Conservation (phyloP, 1,139 yeast species). For the Hanseniaspora gamundiae region DNA sequence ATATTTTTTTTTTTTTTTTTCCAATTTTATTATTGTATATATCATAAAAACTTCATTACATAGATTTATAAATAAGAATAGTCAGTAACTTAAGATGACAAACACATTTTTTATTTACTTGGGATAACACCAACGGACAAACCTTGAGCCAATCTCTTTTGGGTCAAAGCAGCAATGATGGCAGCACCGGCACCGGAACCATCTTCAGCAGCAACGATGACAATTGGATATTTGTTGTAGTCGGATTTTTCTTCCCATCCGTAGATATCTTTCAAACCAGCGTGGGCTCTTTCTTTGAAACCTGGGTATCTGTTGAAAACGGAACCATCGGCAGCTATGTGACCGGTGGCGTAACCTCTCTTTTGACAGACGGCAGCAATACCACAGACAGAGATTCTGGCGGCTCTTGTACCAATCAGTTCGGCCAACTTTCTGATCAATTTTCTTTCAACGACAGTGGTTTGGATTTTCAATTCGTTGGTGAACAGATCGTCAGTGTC, state of each 20-base stretch:
- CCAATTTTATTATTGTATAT: too few relatives aligned
- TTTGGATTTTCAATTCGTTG: conserved; percentile 42
- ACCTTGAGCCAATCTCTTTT: conserved; percentile 59
- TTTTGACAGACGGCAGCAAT: conserved; percentile 89
- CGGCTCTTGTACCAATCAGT: conserved; percentile 82
- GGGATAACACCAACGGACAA: conserved; percentile 53
- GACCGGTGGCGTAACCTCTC: conserved; percentile 66
- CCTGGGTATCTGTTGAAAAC: conserved; percentile 89
- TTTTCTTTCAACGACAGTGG: conserved; percentile 72
- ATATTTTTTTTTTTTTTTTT: too few relatives aligned
- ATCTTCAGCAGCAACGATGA: conserved; percentile 85
- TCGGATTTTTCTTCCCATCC: conserved; percentile 47
- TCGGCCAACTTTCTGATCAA: conserved; percentile 75
- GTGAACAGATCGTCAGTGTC: conserved; percentile 62
- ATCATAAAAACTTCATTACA: background rate
- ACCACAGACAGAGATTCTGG: conserved; percentile 89
- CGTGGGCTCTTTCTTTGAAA: conserved; percentile 80
- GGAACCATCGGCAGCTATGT: conserved; percentile 96
- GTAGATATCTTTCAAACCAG: conserved; percentile 80
- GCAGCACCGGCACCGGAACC: conserved; percentile 99
- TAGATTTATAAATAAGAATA: background rate
- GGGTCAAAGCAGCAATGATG: conserved; percentile 86
- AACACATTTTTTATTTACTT: background rate
- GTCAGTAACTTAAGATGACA: too few relatives aligned
- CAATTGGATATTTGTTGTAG: conserved; percentile 54